phyloP scores from a whole-genome alignment of 164 flowering plant species.

The Akebia trifoliata region DNA sequence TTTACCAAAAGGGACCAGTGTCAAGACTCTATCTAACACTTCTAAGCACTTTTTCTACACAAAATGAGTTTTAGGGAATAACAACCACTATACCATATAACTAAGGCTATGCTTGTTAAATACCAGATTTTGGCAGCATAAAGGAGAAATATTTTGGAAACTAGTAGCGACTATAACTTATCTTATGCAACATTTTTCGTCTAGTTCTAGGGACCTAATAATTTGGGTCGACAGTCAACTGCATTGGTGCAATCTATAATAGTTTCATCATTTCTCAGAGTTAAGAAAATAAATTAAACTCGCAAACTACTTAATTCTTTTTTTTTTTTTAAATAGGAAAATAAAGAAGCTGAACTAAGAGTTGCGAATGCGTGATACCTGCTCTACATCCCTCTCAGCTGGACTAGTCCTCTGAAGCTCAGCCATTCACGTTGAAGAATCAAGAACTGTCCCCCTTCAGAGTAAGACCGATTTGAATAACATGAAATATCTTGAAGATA shows the following conservation, averaged over 20 bases:
- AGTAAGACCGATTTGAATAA: slow-evolving; percentile 48
- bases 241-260: slow-evolving; percentile 1
- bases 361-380: too few species aligned
- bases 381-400: slow-evolving; percentile 68
- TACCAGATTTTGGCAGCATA: not conserved
- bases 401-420: slow-evolving; percentile 49
- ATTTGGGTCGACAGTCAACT: not conserved
- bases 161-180: too few species aligned
- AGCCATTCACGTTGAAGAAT: slow-evolving; percentile 65
- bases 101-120: not conserved
- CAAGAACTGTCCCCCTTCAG: slow-evolving; percentile 20
- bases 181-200: too few species aligned
- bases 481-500: slow-evolving; percentile 6
- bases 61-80: not conserved
- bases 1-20: too few species aligned
- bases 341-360: too few species aligned
- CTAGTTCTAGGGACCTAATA: too few species aligned
- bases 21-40: too few species aligned
- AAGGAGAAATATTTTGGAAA: not conserved
- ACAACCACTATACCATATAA: not conserved
- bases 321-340: not conserved
- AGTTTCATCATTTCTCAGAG: not conserved
- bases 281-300: not conserved
- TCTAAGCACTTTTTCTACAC: too few species aligned
- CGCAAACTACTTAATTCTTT: not conserved